Percentiles rank a stretch among this genome's conserved stretches.
phyloP scores from a whole-genome alignment of 2,329 filamentous ascomycete species.

The Xylariaceae sp. region DNA sequence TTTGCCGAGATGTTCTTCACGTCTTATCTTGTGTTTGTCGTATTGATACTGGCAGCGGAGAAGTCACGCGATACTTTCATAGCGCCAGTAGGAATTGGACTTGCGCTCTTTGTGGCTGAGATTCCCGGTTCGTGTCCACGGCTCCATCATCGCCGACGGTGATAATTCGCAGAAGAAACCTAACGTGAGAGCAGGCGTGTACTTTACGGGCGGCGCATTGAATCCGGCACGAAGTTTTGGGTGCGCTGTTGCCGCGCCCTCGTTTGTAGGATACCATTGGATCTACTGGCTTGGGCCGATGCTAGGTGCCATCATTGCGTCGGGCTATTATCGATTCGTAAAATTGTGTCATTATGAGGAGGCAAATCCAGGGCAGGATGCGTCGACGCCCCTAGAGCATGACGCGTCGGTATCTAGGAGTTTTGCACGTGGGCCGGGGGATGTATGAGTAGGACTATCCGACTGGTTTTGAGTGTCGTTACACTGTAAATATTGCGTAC shows the following conservation, averaged over 20 bases:
- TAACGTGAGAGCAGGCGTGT: conserved; percentile 32
- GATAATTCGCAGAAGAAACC: background rate
- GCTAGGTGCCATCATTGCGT: conserved; percentile 41
- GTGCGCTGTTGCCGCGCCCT: conserved; percentile 37
- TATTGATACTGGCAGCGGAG: conserved; percentile 62
- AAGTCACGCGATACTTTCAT: conserved; percentile 64
- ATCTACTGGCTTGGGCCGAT: conserved; percentile 46
- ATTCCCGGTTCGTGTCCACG: conserved; percentile 33
- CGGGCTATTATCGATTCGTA: conserved; percentile 40
- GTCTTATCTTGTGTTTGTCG: conserved; percentile 54
- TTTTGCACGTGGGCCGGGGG: background rate
- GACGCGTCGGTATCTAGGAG: conserved; percentile 22
- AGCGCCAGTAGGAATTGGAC: conserved; percentile 62
- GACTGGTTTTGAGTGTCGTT: no score
- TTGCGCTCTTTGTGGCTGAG: conserved; percentile 56
- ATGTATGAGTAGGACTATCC: background rate
- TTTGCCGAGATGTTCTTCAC: conserved; percentile 62
- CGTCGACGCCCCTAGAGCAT: conserved; percentile 26
- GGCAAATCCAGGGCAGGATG: conserved; percentile 38
- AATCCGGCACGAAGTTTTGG: conserved; percentile 44
- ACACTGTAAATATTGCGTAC: background rate
- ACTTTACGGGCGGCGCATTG: conserved; percentile 40
- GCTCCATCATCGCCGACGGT: background rate
- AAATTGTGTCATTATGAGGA: conserved; percentile 44
- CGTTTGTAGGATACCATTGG: conserved; percentile 40